Base-by-base conservation (phyloP, 176 grass and related monocot genomes). In the Luzula sylvatica region DNA sequence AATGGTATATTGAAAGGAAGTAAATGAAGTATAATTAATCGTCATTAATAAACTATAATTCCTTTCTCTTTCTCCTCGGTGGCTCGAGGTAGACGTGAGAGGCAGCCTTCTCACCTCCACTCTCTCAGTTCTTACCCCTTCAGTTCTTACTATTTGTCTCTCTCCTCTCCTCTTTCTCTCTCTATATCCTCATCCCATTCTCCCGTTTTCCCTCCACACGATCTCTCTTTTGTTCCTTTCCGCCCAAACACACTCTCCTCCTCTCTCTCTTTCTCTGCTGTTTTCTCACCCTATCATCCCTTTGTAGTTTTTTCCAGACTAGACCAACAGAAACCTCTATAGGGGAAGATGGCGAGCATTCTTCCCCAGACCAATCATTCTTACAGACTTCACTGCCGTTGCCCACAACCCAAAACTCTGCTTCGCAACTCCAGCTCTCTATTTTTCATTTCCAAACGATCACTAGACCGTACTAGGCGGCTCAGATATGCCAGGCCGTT, bases 161-260 rank as follows among this genome's bases (percentile, higher is more conserved):
- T 52, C 42, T 70, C 74, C 46, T 4, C 12, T 21, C 12, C 15
- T 23, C 70, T 56, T 51, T 52, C 69, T n/a, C 17, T 25, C 11
- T 48, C 41, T 26, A 11, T 32, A 24, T 54, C 24, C 68, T 45
- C 53, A 64, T 77, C 74, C 66, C 68, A 5, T 17, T 55, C 66
- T 71, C 42, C 26, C 38, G 18, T 35, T 56, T 71, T 71, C 47
- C 50, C 58, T 65, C 74, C 74, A 65, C 74, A 71, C 74, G 66
- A 71, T 78, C 60, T 14, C 0, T 55, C 44, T 53, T 62, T 51
- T 59, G 38, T 71, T 51, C 67, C 23, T 48, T 48, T 46, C 11
- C 41, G 39, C 35, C 54, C 22, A 15, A 20, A 14, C 56, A 15
- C 39, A 15, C 43, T 15, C 43, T 11, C n/a, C 12, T 26, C 22